Conservation (phyloP, 2,329 filamentous ascomycete genomes). For the Colletotrichum viniferum region DNA sequence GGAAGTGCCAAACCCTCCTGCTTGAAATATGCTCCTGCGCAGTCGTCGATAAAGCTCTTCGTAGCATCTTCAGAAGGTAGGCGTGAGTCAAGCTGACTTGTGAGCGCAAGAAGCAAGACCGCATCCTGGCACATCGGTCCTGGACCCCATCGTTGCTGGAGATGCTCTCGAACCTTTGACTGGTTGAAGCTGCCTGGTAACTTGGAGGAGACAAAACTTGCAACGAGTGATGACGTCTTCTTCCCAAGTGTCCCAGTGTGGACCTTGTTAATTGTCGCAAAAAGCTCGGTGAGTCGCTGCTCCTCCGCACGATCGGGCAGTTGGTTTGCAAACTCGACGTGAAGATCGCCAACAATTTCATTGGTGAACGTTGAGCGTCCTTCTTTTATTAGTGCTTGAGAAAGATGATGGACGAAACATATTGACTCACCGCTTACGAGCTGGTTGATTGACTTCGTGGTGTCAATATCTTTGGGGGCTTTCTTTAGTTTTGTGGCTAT, state of each 20-base stretch:
- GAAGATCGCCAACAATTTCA: slow-evolving; percentile 95
- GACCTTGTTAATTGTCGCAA: slow-evolving; percentile 63
- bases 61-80: background rate
- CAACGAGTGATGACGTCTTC: slow-evolving; percentile 89
- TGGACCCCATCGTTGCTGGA: slow-evolving; percentile 92
- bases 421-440: slow-evolving; percentile 82
- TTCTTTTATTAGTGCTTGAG: slow-evolving; percentile 38
- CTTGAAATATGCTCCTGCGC: background rate
- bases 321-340: slow-evolving; percentile 90
- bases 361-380: slow-evolving; percentile 98
- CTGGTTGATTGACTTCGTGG: slow-evolving; percentile 97
- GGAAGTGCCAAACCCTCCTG: background rate
- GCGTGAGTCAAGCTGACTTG: slow-evolving; percentile 76
- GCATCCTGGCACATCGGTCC: slow-evolving; percentile 87
- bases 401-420: background rate
- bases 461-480: slow-evolving; percentile 80
- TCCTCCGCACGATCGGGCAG: slow-evolving; percentile 98
- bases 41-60: background rate
- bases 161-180: slow-evolving; percentile 89
- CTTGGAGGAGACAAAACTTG: slow-evolving; percentile 94
- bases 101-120: slow-evolving; percentile 83
- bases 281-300: slow-evolving; percentile 82
- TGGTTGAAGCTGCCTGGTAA: slow-evolving; percentile 99
- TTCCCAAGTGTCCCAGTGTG: slow-evolving; percentile 92
- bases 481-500: slow-evolving; percentile 99